These are phyloP conservation scores for Collybia nuda DNA, from an alignment of 768 basidiomycete genomes.

Conservation along the genomic window DNA sequence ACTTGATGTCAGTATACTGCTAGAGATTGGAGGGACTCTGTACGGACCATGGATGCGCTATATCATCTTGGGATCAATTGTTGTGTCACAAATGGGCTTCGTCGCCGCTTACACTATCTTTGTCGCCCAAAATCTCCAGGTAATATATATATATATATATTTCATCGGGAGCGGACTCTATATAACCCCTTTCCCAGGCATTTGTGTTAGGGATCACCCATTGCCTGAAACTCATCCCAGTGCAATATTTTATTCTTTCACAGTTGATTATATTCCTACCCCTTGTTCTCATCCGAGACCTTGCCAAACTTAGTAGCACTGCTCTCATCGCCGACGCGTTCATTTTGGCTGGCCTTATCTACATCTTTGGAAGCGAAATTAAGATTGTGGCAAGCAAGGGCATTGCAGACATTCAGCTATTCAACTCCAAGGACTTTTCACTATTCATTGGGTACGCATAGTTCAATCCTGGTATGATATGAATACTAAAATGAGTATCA, in stretches of 20 bases:
- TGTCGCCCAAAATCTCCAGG: slow-evolving; percentile 85
- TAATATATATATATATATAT: too few species aligned
- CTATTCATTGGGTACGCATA: slow-evolving; percentile 81
- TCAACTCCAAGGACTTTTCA: slow-evolving; percentile 89
- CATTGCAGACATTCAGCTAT: slow-evolving; percentile 76
- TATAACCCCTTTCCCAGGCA: slow-evolving; percentile 44
- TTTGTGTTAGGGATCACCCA: slow-evolving; percentile 82
- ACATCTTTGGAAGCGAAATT: slow-evolving; percentile 88
- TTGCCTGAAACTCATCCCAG: slow-evolving; percentile 64
- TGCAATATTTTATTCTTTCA: slow-evolving; percentile 79
- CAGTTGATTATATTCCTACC: slow-evolving; percentile 90
- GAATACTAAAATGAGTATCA: slow-evolving; percentile 21
- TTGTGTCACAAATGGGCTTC: slow-evolving; percentile 88
- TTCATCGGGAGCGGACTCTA: background rate
- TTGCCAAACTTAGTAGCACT: slow-evolving; percentile 92
- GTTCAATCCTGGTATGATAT: background rate
- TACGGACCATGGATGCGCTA: slow-evolving; percentile 95
- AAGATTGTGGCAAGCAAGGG: slow-evolving; percentile 65
- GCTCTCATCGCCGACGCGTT: slow-evolving; percentile 94
- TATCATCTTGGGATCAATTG: slow-evolving; percentile 83
- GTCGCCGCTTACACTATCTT: slow-evolving; percentile 93
- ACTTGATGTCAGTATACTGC: background rate
- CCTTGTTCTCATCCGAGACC: slow-evolving; percentile 83
- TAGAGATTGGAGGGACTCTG: slow-evolving; percentile 90
- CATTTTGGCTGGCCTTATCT: slow-evolving; percentile 84